Evolutionary conservation across 805 yeast genomes (phyloP).

Genomic region (Ogataea minuta): DNA sequence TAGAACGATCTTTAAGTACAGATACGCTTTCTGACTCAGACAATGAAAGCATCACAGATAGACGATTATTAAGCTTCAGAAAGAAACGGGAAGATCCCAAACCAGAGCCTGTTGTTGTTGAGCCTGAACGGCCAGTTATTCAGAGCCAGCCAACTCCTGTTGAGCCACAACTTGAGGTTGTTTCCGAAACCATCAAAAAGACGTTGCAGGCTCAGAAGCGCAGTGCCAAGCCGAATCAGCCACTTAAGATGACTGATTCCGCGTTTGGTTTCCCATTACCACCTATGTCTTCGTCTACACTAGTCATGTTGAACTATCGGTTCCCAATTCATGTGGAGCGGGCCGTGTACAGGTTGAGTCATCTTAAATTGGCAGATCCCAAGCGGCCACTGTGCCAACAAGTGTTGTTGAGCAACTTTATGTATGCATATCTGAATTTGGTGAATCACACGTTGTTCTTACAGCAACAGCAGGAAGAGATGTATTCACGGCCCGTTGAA

Average conservation of each 20-base stretch:
- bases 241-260: constrained; percentile 64
- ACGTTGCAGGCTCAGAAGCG: constrained; percentile 32
- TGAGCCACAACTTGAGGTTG: constrained; percentile 10
- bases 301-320: constrained; percentile 79
- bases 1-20: constrained; percentile 12
- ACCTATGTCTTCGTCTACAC: constrained; percentile 71
- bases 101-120: background rate
- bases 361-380: constrained; percentile 90
- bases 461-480: constrained; percentile 53
- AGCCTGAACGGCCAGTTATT: background rate
- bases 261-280: constrained; percentile 89
- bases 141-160: background rate
- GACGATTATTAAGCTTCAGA: constrained; percentile 10
- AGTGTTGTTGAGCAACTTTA: constrained; percentile 88
- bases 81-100: constrained; percentile 8
- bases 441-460: constrained; percentile 87
- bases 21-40: constrained; percentile 22
- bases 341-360: constrained; percentile 90
- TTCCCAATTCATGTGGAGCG: constrained; percentile 95
- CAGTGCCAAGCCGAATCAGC: constrained; percentile 48
- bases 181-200: constrained; percentile 24
- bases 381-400: constrained; percentile 89
- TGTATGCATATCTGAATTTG: constrained; percentile 94
- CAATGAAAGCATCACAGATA: constrained; percentile 25
- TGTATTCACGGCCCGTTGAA: constrained; percentile 17